Conservation (phyloP, 495 filamentous ascomycete genomes). For the Tuber microsphaerosporum region DNA sequence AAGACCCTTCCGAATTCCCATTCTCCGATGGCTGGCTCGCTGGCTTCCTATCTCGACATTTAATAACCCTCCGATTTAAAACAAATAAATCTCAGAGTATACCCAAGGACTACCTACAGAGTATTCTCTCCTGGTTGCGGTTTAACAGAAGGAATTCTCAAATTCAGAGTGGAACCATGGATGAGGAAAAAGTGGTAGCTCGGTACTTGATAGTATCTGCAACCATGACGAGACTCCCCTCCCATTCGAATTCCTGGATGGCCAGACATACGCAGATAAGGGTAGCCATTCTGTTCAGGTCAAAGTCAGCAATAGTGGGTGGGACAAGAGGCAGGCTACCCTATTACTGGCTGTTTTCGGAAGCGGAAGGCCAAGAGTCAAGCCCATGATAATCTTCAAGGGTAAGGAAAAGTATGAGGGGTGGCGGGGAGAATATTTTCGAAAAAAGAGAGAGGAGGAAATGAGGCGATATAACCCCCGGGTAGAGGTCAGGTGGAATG, state of each 20-base stretch:
- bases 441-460: neutral
- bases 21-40: conserved; percentile 8
- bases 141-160: conserved; percentile 12
- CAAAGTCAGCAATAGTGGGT: conserved; percentile 10
- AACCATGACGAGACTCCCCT: conserved; percentile 12
- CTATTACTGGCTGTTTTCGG: conserved; percentile 10
- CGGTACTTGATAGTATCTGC: conserved; percentile 12
- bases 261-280: conserved; percentile 21
- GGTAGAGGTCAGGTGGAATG: conserved; percentile 12
- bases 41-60: conserved; percentile 8
- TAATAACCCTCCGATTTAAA: conserved; percentile 12
- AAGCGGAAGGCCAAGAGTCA: neutral
- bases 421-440: neutral
- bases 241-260: conserved; percentile 11
- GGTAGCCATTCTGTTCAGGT: conserved; percentile 12
- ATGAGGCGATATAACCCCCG: conserved; percentile 5
- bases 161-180: neutral
- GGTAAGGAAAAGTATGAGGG: neutral
- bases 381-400: conserved; percentile 18
- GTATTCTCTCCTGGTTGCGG: conserved; percentile 3
- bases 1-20: neutral
- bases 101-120: neutral
- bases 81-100: conserved; percentile 10
- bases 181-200: neutral
- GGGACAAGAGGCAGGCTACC: conserved; percentile 15